These are phyloP conservation scores for Aspergillaceae sp. DNA, from an alignment of 2,329 filamentous ascomycete genomes.

Conservation along the genomic window DNA sequence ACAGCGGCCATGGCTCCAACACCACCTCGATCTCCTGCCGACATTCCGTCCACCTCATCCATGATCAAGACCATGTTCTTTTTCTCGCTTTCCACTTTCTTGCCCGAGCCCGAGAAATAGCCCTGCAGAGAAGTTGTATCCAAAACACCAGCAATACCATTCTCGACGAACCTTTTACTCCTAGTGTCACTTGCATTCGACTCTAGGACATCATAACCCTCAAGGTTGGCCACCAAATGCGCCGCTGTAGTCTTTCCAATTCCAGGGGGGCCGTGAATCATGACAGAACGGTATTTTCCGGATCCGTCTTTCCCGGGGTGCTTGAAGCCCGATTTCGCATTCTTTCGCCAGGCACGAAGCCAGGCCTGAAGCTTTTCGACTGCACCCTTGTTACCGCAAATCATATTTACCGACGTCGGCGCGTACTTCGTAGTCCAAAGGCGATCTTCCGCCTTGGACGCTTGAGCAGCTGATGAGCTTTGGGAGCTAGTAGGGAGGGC, in stretches of 20 bases:
- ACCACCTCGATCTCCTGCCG: conserved; percentile 87
- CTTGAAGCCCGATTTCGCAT: conserved; percentile 72
- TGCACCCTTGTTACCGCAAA: conserved; percentile 85
- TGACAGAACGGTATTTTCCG: conserved; percentile 77
- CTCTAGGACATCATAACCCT: conserved; percentile 89
- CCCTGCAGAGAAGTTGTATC: conserved; percentile 89
- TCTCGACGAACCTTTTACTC: conserved; percentile 92
- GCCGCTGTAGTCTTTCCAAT: conserved; percentile 97
- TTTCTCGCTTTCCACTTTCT: conserved; percentile 68
- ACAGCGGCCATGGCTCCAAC: conserved; percentile 89
- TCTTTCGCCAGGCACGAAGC: conserved; percentile 73
- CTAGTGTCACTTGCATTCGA: conserved; percentile 92
- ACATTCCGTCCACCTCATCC: conserved; percentile 99
- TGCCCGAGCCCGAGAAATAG: conserved; percentile 77
- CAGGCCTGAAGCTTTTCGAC: conserved; percentile 87
- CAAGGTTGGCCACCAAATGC: conserved; percentile 83
- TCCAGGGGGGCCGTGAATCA: conserved; percentile 88
- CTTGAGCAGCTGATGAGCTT: conserved; percentile 32
- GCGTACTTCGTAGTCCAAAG: conserved; percentile 96
- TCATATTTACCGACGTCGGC: conserved; percentile 72
- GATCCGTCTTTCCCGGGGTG: conserved; percentile 74
- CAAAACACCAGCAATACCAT: conserved; percentile 77
- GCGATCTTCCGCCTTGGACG: conserved; percentile 48
- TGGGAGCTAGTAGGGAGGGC: conserved; percentile 37
- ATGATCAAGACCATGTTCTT: conserved; percentile 95